phyloP scores from a whole-genome alignment of 2,329 filamentous ascomycete genomes.

The Xylaria polymorpha region DNA sequence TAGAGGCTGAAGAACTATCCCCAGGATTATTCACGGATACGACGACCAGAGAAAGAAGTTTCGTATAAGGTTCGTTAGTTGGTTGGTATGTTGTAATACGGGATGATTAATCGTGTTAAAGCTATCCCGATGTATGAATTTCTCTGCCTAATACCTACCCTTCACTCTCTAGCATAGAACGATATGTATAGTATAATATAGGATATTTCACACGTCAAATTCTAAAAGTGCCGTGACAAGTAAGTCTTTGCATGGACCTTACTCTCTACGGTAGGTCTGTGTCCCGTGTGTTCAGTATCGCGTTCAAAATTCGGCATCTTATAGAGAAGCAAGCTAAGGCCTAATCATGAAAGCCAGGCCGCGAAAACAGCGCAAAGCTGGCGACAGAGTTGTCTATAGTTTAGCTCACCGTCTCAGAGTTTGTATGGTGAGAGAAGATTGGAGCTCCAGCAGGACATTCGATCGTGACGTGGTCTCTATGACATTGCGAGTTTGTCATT shows the following conservation, averaged over 20 bases:
- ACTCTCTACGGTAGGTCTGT: neutral
- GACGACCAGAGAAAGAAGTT: conserved; percentile 27
- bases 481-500: too few species aligned
- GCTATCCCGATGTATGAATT: neutral
- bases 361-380: too few species aligned
- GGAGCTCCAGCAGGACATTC: too few species aligned
- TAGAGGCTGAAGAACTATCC: conserved; percentile 31
- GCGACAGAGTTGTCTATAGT: too few species aligned
- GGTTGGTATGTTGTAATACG: neutral
- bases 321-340: neutral
- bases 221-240: neutral
- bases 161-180: neutral
- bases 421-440: too few species aligned
- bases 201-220: neutral
- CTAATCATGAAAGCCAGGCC: too few species aligned
- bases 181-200: neutral
- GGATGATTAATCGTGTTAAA: neutral
- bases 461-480: too few species aligned
- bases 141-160: neutral
- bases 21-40: neutral
- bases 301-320: neutral
- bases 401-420: too few species aligned
- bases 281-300: neutral
- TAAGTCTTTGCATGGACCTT: neutral
- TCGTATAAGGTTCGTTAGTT: conserved; percentile 20